phyloP scores from a whole-genome alignment of 345 rosid genomes.

The Luvunga scandens region DNA sequence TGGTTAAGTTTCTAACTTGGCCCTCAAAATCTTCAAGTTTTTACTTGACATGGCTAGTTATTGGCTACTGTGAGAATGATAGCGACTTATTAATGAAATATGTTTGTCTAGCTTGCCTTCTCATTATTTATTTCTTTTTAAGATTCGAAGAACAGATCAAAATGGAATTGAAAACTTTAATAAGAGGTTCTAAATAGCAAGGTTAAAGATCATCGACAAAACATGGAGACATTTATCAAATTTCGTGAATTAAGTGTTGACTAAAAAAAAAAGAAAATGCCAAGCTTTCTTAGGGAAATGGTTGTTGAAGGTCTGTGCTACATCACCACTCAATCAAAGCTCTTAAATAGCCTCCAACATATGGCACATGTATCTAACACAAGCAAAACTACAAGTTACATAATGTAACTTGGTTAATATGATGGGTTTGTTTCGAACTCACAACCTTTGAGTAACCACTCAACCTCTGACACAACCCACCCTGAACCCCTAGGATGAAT shows the following conservation, averaged over 20 bases:
- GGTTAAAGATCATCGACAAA: not conserved
- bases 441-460: not conserved
- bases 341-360: not conserved
- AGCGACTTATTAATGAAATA: not conserved
- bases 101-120: not conserved
- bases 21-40: not conserved
- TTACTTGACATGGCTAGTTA: not conserved
- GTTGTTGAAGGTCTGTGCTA: not conserved
- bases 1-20: not conserved
- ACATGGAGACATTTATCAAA: not conserved
- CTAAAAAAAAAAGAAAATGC: not conserved
- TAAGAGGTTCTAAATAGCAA: not conserved
- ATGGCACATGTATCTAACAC: not conserved
- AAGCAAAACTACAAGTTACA: not conserved
- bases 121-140: not conserved
- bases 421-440: too few relatives aligned
- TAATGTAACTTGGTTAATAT: not conserved
- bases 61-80: not conserved
- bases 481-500: too few relatives aligned
- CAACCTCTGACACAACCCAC: too few relatives aligned
- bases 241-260: not conserved
- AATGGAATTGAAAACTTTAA: not conserved
- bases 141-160: not conserved
- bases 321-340: not conserved
- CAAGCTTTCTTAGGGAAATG: not conserved